These are phyloP conservation scores for Trichoderma aggressivum DNA, from an alignment of 2,329 filamentous ascomycete species.

Conservation along the genomic window DNA sequence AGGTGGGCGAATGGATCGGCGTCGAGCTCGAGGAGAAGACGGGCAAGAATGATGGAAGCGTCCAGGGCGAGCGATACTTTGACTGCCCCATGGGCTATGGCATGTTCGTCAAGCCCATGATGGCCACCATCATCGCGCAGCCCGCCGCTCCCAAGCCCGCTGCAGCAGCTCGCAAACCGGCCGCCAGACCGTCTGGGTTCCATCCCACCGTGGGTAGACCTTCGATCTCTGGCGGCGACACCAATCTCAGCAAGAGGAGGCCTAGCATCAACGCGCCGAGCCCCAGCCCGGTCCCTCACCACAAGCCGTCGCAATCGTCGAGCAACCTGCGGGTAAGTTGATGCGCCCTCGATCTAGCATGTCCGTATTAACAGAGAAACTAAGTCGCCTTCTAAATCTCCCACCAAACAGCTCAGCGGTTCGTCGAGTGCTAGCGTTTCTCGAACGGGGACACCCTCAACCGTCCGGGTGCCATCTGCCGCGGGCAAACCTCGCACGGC, in stretches of 20 bases:
- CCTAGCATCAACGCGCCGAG: slow-evolving; percentile 65
- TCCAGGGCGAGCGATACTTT: slow-evolving; percentile 85
- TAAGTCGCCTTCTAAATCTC: slow-evolving; percentile 19
- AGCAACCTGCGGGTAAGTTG: slow-evolving; percentile 55
- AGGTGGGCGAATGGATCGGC: slow-evolving; percentile 81
- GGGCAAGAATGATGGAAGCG: slow-evolving; percentile 92
- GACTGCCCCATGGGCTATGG: slow-evolving; percentile 71
- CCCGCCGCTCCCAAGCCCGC: slow-evolving; percentile 39
- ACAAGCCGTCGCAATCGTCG: slow-evolving; percentile 49
- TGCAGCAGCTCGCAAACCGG: slow-evolving; percentile 37
- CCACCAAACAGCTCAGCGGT: slow-evolving; percentile 52
- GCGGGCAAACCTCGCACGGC: slow-evolving; percentile 53
- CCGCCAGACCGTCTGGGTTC: slow-evolving; percentile 49
- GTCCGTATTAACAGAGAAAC: slow-evolving; percentile 13
- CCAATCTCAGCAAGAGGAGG: slow-evolving; percentile 58
- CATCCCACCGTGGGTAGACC: slow-evolving; percentile 38
- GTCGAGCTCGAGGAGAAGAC: slow-evolving; percentile 77
- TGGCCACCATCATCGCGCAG: slow-evolving; percentile 58
- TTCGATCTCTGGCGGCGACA: slow-evolving; percentile 45
- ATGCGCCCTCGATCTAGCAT: slow-evolving; percentile 8
- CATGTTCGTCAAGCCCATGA: slow-evolving; percentile 80
- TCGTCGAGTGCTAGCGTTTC: slow-evolving; percentile 59
- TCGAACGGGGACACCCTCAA: slow-evolving; percentile 63
- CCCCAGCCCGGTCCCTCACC: slow-evolving; percentile 60
- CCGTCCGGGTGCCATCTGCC: slow-evolving; percentile 44